Conservation (phyloP, 169 alveolate species). For the Amoebophrya sp. region DNA sequence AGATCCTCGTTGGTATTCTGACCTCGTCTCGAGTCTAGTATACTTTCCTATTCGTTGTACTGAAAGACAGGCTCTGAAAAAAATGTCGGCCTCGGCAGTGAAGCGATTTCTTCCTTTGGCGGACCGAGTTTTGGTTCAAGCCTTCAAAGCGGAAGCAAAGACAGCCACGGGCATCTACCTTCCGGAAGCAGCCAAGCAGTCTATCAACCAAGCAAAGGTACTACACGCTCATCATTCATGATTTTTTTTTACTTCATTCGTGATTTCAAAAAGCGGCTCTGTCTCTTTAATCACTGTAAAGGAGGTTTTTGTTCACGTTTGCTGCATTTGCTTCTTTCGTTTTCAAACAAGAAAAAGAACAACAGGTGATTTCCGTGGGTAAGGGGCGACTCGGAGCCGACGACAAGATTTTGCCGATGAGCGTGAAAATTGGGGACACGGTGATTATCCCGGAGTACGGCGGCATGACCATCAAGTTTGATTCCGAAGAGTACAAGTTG, state of each 20-base stretch:
- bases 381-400: conserved; percentile 5
- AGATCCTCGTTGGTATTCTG: too few relatives aligned
- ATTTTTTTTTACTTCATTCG: conserved; percentile 35
- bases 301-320: background rate
- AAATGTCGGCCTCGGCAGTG: background rate
- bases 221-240: too few relatives aligned
- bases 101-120: conserved; percentile 65
- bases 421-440: conserved; percentile 69
- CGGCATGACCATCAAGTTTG: conserved; percentile 68
- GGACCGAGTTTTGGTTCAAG: conserved; percentile 69
- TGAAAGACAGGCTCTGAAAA: too few relatives aligned
- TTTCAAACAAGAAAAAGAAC: background rate
- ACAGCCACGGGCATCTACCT: conserved; percentile 68
- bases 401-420: conserved; percentile 50
- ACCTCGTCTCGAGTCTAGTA: too few relatives aligned
- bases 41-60: too few relatives aligned
- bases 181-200: conserved; percentile 65
- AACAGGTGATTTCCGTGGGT: conserved; percentile 37
- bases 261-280: conserved; percentile 29
- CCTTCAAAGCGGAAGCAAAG: conserved; percentile 57
- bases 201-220: conserved; percentile 64
- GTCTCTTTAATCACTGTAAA: conserved; percentile 27
- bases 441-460: conserved; percentile 78
- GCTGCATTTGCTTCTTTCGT: background rate
- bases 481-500: conserved; percentile 67